These are phyloP conservation scores for Dioscorea cayenensis DNA, from an alignment of 116 monocot genomes.

Conservation along the genomic window DNA sequence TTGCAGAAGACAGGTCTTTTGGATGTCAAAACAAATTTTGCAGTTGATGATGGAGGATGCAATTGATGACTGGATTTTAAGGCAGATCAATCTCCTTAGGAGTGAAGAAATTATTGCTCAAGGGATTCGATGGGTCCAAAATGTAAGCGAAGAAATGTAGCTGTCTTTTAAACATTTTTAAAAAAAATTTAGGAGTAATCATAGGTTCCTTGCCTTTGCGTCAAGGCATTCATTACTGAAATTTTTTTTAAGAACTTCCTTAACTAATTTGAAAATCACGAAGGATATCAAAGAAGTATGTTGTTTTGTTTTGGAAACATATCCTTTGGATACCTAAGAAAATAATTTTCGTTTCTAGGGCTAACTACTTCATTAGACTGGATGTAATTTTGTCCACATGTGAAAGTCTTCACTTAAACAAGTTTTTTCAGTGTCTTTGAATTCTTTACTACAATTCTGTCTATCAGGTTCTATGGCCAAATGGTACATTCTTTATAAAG, in stretches of 20 bases:
- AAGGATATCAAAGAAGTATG: no score
- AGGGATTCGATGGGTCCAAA: constrained; percentile 84
- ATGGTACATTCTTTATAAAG: constrained; percentile 84
- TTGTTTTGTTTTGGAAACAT: no score
- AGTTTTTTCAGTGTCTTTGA: not conserved
- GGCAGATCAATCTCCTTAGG: constrained; percentile 82
- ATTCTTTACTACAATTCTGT: constrained; percentile 1
- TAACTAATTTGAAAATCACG: no score
- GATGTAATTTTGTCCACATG: not conserved
- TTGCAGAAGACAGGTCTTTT: constrained; percentile 85
- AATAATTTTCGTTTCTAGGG: not conserved
- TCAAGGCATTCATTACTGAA: no score
- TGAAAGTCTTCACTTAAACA: not conserved
- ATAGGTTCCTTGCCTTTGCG: no score
- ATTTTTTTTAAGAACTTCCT: no score
- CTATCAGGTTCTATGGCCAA: constrained; percentile 84
- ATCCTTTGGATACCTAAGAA: not conserved
- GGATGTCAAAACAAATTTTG: constrained; percentile 99
- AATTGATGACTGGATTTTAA: constrained; percentile 91
- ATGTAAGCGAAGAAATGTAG: constrained; percentile 42
- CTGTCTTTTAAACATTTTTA: not conserved
- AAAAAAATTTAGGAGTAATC: not conserved
- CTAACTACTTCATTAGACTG: no score
- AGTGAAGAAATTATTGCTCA: constrained; percentile 74
- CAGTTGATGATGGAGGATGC: constrained; percentile 99